Evolutionary conservation across 2,329 filamentous ascomycete species (phyloP), one percentile per base, ranked within the genome.

Genomic region (Zymoseptoria pseudotritici): DNA sequence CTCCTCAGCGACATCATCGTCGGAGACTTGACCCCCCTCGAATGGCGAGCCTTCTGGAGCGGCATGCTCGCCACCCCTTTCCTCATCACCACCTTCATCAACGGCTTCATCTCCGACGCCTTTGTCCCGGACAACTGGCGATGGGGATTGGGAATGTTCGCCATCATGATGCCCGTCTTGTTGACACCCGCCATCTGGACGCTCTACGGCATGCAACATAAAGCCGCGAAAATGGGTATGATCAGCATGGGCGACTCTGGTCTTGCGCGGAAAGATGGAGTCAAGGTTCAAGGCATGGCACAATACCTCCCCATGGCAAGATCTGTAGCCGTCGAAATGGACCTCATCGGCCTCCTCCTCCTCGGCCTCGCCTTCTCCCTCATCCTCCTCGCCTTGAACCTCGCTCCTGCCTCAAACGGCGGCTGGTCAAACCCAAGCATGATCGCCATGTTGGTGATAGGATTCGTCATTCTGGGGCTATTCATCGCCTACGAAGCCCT

Each of bases 91-190:
- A 70, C 74, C 0, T 74, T 73, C 20, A 62, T 78, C 64, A 76
- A 76, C 24, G 77, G 76, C 1, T 77, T 77, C 65, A 78, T 79
- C 19, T 71, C 71, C 3, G 72, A 77, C 5, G 73, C 63, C 19
- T 76, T 77, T 49, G 63, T 71, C 6, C 63, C 66, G 4, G 73
- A 76, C 22, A 65, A 76, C 50, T 70, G 67, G 67, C 58, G 67
- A 7, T 69, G 67, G 67, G 67, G 67, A 13, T 54, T 69, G 4
- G 67, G 66, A 29, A 70, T 70, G 66, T 69, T 68, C 51, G 67
- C 67, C 26, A 69, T 70, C 55, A 66, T 70, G 61, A 65, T 65
- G 29, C 67, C 66, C 2, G 53, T 68, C 42, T 53, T 66, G 1
- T 55, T 69, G 7, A 55, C 64, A 19, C 69, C 69, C 0, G 67